Base-by-base conservation (phyloP, 2,329 filamentous ascomycete species). In the Trichoderma gracile region DNA sequence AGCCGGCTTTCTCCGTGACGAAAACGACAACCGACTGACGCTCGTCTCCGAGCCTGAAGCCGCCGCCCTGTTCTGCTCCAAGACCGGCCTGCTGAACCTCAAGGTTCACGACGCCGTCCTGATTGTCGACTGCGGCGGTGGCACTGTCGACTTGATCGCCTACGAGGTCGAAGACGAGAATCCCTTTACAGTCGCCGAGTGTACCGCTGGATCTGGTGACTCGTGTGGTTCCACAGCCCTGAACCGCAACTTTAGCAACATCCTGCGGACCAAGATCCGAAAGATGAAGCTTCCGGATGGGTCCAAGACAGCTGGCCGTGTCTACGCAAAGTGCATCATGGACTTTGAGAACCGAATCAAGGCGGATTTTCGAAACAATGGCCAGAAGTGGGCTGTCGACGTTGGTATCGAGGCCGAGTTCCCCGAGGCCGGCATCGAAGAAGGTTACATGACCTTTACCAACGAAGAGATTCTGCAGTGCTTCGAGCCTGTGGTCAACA, bases 261-360 rank as follows among this genome's bases (percentile, higher is more conserved):
- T 99, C 70, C 82, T 98, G 57, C 90, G 95, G 61, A 96, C 94
- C 67, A 98, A 98, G 84, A 98, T 99, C 72, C 86, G 94, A 71
- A 98, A 98, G 83, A 98, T 98, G 95, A 98, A 98, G 80, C 84
- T 99, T 52, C 93, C 95, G 1, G 94, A 98, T 74, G 94, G 93
- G 53, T 97, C 94, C 71, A 96, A 94, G 80, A 98, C 93, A 3
- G 94, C 95, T n/a, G 94, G 94, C 49, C 93, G 94, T 78, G 95
- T 99, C 62, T 98, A 98, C 78, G 94, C 94, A 70, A 98, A 98
- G 81, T 98, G 94, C 78, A 98, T 99, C 79, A 98, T 98, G 94
- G 95, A 99, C 79, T 99, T 99, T 73, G 95, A 99, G 82, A 98
- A 98, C 85, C 85, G 95, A 77, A 97, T 99, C 85, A 99, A 99